These are phyloP conservation scores for Chalciporus pseudorubinellus DNA, from an alignment of 768 basidiomycete species.

Conservation along the genomic window DNA sequence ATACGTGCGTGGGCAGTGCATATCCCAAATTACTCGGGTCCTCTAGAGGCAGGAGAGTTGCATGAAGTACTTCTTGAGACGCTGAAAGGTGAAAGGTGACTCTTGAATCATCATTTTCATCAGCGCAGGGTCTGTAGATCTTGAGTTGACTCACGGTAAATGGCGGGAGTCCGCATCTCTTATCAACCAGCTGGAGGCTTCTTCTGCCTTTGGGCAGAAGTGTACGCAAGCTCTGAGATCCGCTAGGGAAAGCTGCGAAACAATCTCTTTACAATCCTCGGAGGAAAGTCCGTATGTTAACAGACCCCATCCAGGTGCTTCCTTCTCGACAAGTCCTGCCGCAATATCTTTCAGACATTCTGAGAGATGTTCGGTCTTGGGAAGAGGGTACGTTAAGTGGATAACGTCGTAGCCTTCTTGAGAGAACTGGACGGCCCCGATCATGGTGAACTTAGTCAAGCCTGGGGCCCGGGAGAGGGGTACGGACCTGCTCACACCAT, in stretches of 20 bases:
- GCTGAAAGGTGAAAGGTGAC: constrained; percentile 36
- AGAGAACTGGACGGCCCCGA: constrained; percentile 26
- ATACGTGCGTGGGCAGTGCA: constrained; percentile 22
- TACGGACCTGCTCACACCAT: constrained; percentile 38
- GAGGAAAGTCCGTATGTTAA: constrained; percentile 31
- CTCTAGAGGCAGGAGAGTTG: constrained; percentile 26
- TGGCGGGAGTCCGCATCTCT: constrained; percentile 20
- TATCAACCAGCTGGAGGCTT: constrained; percentile 24
- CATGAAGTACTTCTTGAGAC: constrained; percentile 36
- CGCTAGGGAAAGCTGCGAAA: constrained; percentile 7
- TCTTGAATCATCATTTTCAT: constrained; percentile 18
- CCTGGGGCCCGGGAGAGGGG: background rate
- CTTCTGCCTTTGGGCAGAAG: constrained; percentile 31
- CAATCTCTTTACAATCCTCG: constrained; percentile 20
- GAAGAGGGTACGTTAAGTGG: constrained; percentile 28
- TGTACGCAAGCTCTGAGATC: constrained; percentile 34
- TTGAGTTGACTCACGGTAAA: constrained; percentile 27
- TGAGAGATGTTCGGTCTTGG: constrained; percentile 11
- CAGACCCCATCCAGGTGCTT: constrained; percentile 26
- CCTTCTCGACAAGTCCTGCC: constrained; percentile 6
- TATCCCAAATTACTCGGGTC: constrained; percentile 22
- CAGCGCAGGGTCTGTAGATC: background rate
- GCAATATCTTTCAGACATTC: constrained; percentile 19
- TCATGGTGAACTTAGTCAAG: background rate
- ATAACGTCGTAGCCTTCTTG: constrained; percentile 41